A percentile compares a stretch with the other conserved stretches of the same genome.
These are phyloP conservation scores for Linnemannia elongata DNA, from an alignment of 192 early-diverging fungal genomes.

Conservation along the genomic window DNA sequence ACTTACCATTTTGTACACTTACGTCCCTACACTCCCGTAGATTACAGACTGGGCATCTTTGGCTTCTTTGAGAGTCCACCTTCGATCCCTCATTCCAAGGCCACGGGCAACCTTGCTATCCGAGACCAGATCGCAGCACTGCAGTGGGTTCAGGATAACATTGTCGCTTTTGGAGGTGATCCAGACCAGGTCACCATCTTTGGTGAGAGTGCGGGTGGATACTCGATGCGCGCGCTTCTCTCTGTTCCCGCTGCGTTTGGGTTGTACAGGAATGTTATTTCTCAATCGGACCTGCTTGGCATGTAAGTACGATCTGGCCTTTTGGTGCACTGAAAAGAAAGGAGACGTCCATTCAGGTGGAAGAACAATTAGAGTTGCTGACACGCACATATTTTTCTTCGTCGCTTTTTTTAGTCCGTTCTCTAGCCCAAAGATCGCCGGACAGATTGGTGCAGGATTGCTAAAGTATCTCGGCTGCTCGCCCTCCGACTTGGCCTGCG, in stretches of 20 bases:
- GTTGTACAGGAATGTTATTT: constrained; percentile 32
- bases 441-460: background rate
- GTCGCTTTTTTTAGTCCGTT: constrained; percentile 21
- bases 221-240: constrained; percentile 30
- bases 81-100: constrained; percentile 1
- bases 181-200: constrained; percentile 68
- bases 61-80: constrained; percentile 29
- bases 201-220: constrained; percentile 58
- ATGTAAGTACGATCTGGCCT: constrained; percentile 23
- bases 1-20: background rate
- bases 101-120: constrained; percentile 17
- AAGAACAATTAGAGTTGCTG: background rate
- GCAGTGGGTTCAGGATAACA: constrained; percentile 73
- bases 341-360: background rate
- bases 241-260: constrained; percentile 24
- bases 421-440: constrained; percentile 14
- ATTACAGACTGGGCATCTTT: constrained; percentile 37
- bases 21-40: background rate
- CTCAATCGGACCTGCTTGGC: constrained; percentile 24
- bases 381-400: background rate
- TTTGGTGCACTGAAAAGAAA: constrained; percentile 13
- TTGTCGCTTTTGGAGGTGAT: constrained; percentile 75
- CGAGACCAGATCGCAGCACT: constrained; percentile 58
- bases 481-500: constrained; percentile 19
- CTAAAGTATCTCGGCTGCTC: constrained; percentile 12